Base-by-base conservation (phyloP, 2,329 filamentous ascomycete genomes). In the Dothistroma pini region DNA sequence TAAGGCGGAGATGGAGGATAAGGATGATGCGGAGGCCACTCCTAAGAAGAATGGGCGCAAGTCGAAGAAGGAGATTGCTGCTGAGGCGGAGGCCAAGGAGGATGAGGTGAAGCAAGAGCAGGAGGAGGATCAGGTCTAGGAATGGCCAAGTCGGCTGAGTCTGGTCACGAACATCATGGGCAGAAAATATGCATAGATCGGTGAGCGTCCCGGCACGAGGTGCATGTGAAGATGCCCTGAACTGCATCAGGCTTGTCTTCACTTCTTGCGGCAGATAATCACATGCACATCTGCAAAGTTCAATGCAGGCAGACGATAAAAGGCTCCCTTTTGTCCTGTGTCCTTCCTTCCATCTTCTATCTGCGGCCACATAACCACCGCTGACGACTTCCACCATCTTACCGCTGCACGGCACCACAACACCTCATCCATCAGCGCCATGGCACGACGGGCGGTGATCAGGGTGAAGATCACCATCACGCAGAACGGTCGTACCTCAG, bases 11-110 rank as follows among this genome's bases (percentile, higher is more conserved):
- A 51, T 51, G 25, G 34, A 41, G 9, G 57, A 21, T 41, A 47
- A 55, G 25, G 62, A 62, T 29, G 47, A 64, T 31, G 61, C 59
- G 41, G 57, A 55, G 11, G 29, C 41, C 12, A 49, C 29, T 10
- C 47, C 41, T 4, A 32, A 34, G 22, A 56, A 56, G 41, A 56
- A 50, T 25, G 54, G 47, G 19, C 35, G 52, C 35, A 53, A 53
- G 50, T 9, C 25, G 9, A 53, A 53, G 50, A 53, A 34, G 29
- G 50, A 19, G 25, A 10, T 19, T 10, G 31, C n/a, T 5, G 48
- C 48, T 4, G 50, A 53, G 31, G 50, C 5, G 2, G 50, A 32
- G 8, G 31, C 11, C n/a, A 25, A 52, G 19, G 50, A 32, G 22
- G 50, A 2, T 19, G 50, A 35, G 10, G 48, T 50, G 9, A 50